These are phyloP conservation scores for Xylariaceae sp. DNA, from an alignment of 2,329 filamentous ascomycete genomes.

Conservation along the genomic window DNA sequence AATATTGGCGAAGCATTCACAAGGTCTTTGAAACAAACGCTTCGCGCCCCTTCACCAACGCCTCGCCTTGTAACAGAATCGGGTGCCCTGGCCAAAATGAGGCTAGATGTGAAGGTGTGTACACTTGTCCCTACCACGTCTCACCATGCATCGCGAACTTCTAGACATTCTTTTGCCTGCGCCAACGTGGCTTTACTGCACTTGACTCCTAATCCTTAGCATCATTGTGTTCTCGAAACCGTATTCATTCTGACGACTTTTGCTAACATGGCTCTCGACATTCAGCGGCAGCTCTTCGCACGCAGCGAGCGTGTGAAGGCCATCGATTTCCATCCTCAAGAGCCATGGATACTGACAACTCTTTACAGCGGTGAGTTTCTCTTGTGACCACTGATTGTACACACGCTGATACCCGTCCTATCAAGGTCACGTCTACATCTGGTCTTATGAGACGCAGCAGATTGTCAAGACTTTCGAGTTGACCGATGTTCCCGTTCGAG, in stretches of 20 bases:
- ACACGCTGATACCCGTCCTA: conserved; percentile 8
- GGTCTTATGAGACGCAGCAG: conserved; percentile 95
- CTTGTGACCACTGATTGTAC: conserved; percentile 3
- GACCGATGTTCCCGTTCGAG: conserved; percentile 95
- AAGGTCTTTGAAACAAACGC: too few relatives aligned
- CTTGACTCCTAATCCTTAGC: background rate
- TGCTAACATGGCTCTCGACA: conserved; percentile 9
- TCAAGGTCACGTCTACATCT: conserved; percentile 93
- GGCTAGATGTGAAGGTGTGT: conserved; percentile 27
- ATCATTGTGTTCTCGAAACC: background rate
- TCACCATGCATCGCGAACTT: background rate
- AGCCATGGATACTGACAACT: conserved; percentile 95
- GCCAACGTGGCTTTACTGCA: too few relatives aligned
- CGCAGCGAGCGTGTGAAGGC: conserved; percentile 92
- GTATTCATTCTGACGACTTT: background rate
- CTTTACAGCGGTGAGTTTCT: conserved; percentile 79
- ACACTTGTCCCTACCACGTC: conserved; percentile 6
- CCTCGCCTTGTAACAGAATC: too few relatives aligned
- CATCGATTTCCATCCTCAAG: conserved; percentile 94
- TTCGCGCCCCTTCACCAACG: too few relatives aligned
- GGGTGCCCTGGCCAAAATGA: conserved; percentile 23
- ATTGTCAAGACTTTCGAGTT: conserved; percentile 99
- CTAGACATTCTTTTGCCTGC: background rate
- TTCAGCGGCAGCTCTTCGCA: conserved; percentile 76
- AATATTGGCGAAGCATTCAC: too few relatives aligned